phyloP scores from a whole-genome alignment of 805 yeast genomes.

The Saccharomyces jurei region DNA sequence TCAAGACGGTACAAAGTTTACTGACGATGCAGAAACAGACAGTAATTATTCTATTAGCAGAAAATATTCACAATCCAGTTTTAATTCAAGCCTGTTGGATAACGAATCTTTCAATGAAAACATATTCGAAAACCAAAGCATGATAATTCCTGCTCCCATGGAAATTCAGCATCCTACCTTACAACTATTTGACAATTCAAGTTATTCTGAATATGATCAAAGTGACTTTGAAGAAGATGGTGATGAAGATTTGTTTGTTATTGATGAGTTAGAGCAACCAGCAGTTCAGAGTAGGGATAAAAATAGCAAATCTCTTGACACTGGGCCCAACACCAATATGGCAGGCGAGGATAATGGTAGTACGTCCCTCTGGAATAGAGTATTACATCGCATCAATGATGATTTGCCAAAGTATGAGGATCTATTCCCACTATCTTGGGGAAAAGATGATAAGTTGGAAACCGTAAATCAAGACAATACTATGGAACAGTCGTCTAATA shows the following conservation, averaged over 20 bases:
- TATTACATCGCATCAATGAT: constrained; percentile 34
- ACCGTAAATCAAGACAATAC: neutral
- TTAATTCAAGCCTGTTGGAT: constrained; percentile 21
- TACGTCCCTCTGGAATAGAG: constrained; percentile 32
- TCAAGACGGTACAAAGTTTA: neutral
- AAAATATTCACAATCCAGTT: constrained; percentile 21
- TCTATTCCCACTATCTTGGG: constrained; percentile 43
- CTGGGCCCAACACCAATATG: neutral
- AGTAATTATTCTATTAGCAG: constrained; percentile 11
- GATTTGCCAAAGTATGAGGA: constrained; percentile 69
- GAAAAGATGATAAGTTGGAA: neutral
- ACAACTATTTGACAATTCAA: constrained; percentile 2
- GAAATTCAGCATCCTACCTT: neutral
- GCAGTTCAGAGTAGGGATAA: neutral
- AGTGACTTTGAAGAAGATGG: constrained; percentile 25
- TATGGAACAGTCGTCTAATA: constrained; percentile 1
- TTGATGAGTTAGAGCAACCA: constrained; percentile 5
- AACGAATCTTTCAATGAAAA: constrained; percentile 13
- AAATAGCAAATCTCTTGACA: neutral
- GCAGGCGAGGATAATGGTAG: constrained; percentile 6
- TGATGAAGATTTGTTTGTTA: constrained; percentile 12
- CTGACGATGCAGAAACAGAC: neutral
- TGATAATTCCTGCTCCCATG: neutral
- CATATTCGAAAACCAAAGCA: neutral
- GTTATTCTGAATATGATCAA: constrained; percentile 20